Evolutionary conservation across 2,329 filamentous ascomycete species (phyloP), one percentile per base, ranked within the genome.

Genomic region (Arthrobotrys musiformis): DNA sequence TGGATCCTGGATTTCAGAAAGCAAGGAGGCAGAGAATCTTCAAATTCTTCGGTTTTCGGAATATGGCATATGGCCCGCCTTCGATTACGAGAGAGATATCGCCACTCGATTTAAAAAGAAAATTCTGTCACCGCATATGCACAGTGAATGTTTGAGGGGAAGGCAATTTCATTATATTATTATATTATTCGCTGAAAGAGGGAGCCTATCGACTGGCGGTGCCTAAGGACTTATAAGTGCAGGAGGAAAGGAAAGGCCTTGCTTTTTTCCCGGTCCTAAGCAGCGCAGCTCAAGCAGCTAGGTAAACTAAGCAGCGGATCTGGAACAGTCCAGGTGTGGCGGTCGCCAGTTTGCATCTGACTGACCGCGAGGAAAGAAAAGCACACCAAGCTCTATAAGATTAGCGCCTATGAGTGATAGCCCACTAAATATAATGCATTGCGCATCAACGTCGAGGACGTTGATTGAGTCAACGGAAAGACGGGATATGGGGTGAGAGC

Each of bases 181-280:
- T n/a, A n/a, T n/a, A n/a, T n/a, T 64, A 63, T 58, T 64, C 60
- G 60, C 68, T 52, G 40, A 60, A 72, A 63, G 22, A 44, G 58
- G 37, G 35, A 11, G 24, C 17, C 50, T 35, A 63, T 60, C 30
- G 26, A 54, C 54, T 56, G 70, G 72, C 72, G 62, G 63, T 40
- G 63, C 52, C 69, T 75, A 54, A 62, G 63, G 26, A 70, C 72
- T 76, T 76, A 76, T 76, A 76, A 66, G 48, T 46, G 30, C 58
- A 60, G 46, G 35, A 52, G 40, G 48, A 56, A 44, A 30, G 46
- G 40, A 30, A 50, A 19, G 24, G 33, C 35, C 37, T 70, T 76
- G 56, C 64, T 76, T 76, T 76, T 70, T 75, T 44, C 70, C 62
- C 54, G 62, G 62, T 58, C 54, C 54, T 33, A 58, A 40, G 54